Conservation (phyloP, 73 alveolate genomes). For the Paramecium sonneborni region DNA sequence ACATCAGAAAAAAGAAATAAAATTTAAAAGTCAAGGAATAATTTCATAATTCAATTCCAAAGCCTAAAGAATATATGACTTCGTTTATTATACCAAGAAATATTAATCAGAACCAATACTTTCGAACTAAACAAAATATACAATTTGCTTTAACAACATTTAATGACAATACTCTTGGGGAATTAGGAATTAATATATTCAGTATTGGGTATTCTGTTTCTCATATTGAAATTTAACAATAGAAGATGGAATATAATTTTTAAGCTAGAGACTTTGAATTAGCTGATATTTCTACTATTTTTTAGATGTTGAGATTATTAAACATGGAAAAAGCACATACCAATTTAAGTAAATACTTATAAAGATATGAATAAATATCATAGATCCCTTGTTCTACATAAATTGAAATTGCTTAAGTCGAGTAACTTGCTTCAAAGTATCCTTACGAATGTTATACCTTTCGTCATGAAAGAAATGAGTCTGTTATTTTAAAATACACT, state of each 20-base stretch:
- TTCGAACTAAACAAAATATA: not conserved
- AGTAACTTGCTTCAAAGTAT: not conserved
- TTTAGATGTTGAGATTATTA: not conserved
- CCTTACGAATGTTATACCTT: slow-evolving; percentile 38
- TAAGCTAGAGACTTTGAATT: slow-evolving; percentile 1
- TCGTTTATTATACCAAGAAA: not conserved
- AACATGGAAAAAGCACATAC: not conserved
- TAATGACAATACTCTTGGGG: slow-evolving; percentile 32
- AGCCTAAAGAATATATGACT: not conserved
- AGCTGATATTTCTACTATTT: not conserved
- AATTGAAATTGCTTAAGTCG: not conserved
- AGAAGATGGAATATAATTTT: not conserved
- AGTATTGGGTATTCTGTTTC: not conserved
- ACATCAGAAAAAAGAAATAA: not conserved
- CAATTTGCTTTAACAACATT: not conserved
- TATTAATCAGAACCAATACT: not conserved
- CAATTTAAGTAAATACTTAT: not conserved
- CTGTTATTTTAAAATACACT: not conserved
- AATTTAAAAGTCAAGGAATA: not conserved
- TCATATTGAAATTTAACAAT: not conserved
- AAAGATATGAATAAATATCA: not conserved
- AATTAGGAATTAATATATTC: slow-evolving; percentile 22
- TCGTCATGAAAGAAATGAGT: not conserved
- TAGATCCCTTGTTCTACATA: not conserved
- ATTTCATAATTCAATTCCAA: not conserved